phyloP scores from a whole-genome alignment of 2,329 filamentous ascomycete genomes.

The Scorias spongiosa region DNA sequence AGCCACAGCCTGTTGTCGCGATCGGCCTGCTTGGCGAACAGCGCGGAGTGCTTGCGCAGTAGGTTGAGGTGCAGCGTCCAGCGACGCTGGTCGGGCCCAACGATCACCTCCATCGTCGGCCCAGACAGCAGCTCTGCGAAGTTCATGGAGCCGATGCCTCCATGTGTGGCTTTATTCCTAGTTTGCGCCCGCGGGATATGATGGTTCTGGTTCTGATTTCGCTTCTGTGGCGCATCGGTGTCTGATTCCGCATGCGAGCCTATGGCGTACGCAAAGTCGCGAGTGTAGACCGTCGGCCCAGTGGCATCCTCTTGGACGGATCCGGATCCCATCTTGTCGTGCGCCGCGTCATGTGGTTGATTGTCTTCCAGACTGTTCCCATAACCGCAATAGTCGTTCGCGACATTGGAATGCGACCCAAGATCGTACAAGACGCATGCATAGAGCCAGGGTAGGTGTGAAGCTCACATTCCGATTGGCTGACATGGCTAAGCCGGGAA shows the following conservation, averaged over 20 bases:
- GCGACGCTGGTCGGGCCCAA: slow-evolving; percentile 31
- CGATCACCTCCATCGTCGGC: slow-evolving; percentile 35
- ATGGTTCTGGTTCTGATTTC: background rate
- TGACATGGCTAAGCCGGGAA: no score
- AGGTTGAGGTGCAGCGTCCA: slow-evolving; percentile 40
- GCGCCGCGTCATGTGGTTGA: no score
- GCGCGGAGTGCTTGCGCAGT: slow-evolving; percentile 37
- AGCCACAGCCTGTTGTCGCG: slow-evolving; percentile 30
- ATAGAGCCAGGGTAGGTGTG: no score
- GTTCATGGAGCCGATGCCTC: background rate
- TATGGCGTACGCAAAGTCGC: slow-evolving; percentile 30
- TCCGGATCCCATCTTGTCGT: background rate
- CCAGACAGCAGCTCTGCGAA: slow-evolving; percentile 30
- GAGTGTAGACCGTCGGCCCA: slow-evolving; percentile 17
- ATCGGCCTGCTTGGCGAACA: slow-evolving; percentile 24
- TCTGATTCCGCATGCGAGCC: no score
- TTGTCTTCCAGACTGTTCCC: no score
- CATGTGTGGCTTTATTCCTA: background rate
- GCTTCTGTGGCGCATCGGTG: background rate
- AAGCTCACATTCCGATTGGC: no score
- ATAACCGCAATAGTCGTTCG: no score
- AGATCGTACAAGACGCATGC: no score
- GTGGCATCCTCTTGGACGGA: background rate
- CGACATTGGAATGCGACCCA: no score
- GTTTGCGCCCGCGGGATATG: background rate